Percentiles rank a stretch among this genome's conserved stretches.
phyloP scores from a whole-genome alignment of 2,329 filamentous ascomycete genomes.

The Venturia carpophila region DNA sequence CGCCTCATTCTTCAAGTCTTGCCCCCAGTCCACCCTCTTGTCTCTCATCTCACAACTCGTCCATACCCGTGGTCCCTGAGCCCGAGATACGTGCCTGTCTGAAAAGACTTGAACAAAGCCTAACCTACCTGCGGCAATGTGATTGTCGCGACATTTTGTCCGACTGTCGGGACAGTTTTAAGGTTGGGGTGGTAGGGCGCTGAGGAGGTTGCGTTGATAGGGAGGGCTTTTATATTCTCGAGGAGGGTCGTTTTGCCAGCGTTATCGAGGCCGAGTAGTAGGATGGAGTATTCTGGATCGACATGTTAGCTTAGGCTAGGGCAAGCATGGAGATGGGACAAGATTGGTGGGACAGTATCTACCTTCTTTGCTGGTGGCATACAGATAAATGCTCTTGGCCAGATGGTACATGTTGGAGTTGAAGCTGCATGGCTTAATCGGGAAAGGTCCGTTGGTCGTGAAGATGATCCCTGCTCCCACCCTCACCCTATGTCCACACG shows the following conservation, averaged over 20 bases:
- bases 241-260: constrained; percentile 98
- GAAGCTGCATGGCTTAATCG: neutral
- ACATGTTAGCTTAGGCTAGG: neutral
- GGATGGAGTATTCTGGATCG: constrained; percentile 79
- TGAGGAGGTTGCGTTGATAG: constrained; percentile 52
- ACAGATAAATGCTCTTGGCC: constrained; percentile 86
- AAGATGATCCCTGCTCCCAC: neutral
- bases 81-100: too few relatives aligned
- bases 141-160: constrained; percentile 92
- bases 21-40: too few relatives aligned
- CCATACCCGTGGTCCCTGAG: too few relatives aligned
- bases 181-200: constrained; percentile 54
- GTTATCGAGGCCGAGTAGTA: constrained; percentile 94
- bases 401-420: constrained; percentile 74
- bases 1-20: too few relatives aligned
- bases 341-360: constrained; percentile 18
- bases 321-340: neutral
- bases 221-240: constrained; percentile 89
- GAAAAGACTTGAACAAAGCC: too few relatives aligned
- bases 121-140: constrained; percentile 57
- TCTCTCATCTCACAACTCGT: too few relatives aligned
- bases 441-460: neutral
- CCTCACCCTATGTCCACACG: neutral
- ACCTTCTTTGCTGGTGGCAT: constrained; percentile 97
- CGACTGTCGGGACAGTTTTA: constrained; percentile 92